phyloP scores from a whole-genome alignment of 2,329 filamentous ascomycete species.

The Bipolaris cookei region DNA sequence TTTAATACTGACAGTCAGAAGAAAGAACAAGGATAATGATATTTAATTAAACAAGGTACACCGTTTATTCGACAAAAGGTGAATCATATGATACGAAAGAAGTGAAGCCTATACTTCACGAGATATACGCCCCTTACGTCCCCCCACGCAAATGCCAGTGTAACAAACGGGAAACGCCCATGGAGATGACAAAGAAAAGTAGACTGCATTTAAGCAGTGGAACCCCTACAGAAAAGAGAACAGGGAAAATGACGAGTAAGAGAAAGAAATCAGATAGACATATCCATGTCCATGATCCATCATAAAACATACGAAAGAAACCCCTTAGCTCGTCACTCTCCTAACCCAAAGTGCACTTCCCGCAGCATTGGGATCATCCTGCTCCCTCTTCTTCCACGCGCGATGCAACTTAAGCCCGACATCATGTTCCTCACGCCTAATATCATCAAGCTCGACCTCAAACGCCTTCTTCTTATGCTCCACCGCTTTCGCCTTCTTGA shows the following conservation, averaged over 20 bases:
- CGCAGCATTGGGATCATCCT: slow-evolving; percentile 42
- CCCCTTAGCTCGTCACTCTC: slow-evolving; percentile 40
- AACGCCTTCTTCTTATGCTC: slow-evolving; percentile 47
- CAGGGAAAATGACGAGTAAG: background rate
- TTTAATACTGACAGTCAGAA: background rate
- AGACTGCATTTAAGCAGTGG: background rate
- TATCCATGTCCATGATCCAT: background rate
- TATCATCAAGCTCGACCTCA: slow-evolving; percentile 48
- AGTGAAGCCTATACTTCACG: too few species aligned
- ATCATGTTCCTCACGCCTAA: slow-evolving; percentile 49
- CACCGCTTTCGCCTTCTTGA: slow-evolving; percentile 41
- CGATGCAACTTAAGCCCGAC: slow-evolving; percentile 50
- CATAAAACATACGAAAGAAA: background rate
- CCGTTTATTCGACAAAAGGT: too few species aligned
- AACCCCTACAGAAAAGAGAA: background rate
- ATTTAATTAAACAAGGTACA: background rate
- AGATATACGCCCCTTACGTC: too few species aligned
- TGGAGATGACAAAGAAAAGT: background rate
- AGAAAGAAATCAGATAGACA: background rate
- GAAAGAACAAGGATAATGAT: background rate
- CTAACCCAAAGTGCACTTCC: slow-evolving; percentile 50
- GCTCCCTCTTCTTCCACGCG: slow-evolving; percentile 49
- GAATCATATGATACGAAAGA: too few species aligned
- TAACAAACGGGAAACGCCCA: slow-evolving; percentile 16
- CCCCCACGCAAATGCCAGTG: too few species aligned